Evolutionary conservation across 495 filamentous ascomycete species (phyloP).

Genomic region (Neohortaea acidophila): DNA sequence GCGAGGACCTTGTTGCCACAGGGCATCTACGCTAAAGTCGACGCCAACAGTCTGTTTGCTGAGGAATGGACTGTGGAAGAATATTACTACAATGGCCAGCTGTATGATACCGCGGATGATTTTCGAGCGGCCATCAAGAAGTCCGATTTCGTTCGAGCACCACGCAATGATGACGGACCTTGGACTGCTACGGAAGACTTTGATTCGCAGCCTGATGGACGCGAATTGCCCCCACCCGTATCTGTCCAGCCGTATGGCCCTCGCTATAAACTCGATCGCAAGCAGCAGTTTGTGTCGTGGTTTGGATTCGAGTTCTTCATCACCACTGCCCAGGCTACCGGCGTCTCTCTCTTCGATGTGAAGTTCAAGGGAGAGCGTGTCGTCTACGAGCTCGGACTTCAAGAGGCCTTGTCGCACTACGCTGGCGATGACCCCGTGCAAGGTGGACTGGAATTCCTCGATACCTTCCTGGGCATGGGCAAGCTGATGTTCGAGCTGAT

Average conservation of each 20-base stretch:
- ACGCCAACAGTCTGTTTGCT: constrained; percentile 8
- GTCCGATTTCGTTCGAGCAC: constrained; percentile 31
- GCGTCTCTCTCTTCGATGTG: constrained; percentile 35
- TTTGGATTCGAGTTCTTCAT: constrained; percentile 40
- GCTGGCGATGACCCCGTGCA: constrained; percentile 35
- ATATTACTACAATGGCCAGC: constrained; percentile 36
- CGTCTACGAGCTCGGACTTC: constrained; percentile 40
- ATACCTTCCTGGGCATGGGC: constrained; percentile 36
- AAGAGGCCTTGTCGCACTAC: constrained; percentile 43
- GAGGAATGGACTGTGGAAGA: constrained; percentile 31
- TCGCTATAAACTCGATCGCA: constrained; percentile 13
- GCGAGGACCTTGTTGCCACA: constrained; percentile 14
- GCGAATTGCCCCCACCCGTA: constrained; percentile 29
- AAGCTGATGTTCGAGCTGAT: constrained; percentile 33
- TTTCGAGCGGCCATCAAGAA: constrained; percentile 31
- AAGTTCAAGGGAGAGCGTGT: constrained; percentile 38
- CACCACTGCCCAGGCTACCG: constrained; percentile 30
- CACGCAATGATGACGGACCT: constrained; percentile 30
- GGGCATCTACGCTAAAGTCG: constrained; percentile 15
- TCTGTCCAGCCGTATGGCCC: constrained; percentile 30
- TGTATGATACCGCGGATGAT: constrained; percentile 32
- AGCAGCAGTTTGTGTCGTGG: constrained; percentile 14
- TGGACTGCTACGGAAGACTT: constrained; percentile 29
- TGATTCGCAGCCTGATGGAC: constrained; percentile 27
- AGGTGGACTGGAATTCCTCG: constrained; percentile 26